Evolutionary conservation across 352 stramenopile genomes (phyloP).

Genomic region (Stramenopiles sp.): DNA sequence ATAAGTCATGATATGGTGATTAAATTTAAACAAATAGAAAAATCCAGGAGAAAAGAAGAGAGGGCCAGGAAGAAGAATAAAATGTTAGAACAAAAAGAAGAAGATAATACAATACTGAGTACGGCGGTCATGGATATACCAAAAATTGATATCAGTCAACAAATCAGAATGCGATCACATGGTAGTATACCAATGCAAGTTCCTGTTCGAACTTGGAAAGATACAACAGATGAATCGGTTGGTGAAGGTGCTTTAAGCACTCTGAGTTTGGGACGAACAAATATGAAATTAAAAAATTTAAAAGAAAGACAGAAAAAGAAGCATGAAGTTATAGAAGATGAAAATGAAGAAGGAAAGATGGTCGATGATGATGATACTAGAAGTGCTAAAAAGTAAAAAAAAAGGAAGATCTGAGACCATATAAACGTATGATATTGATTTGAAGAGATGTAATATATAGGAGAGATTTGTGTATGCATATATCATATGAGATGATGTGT

Average conservation of each 20-base stretch:
- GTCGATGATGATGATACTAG: too few relatives aligned
- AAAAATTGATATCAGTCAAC: not conserved
- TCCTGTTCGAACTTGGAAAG: not conserved
- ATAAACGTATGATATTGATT: too few relatives aligned
- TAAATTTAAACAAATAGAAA: not conserved
- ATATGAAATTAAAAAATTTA: not conserved
- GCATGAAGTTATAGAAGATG: not conserved
- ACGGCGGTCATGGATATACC: not conserved
- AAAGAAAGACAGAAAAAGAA: not conserved
- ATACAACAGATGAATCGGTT: not conserved
- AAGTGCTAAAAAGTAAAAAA: too few relatives aligned
- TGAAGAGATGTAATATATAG: too few relatives aligned
- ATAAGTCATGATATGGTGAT: not conserved
- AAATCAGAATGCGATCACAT: not conserved
- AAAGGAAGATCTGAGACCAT: too few relatives aligned
- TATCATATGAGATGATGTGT: too few relatives aligned
- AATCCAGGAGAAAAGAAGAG: not conserved
- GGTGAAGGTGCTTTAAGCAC: slow-evolving; percentile 4
- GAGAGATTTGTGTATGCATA: too few relatives aligned
- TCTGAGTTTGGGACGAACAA: not conserved
- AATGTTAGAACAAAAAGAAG: not conserved
- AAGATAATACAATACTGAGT: not conserved
- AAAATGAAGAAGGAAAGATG: too few relatives aligned
- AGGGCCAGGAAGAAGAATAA: not conserved
- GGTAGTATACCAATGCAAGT: not conserved